Percentiles rank a stretch among this genome's conserved stretches.
Evolutionary conservation across 148 eudicot species (phyloP).

Genomic region (Camellia lanceoleosa): DNA sequence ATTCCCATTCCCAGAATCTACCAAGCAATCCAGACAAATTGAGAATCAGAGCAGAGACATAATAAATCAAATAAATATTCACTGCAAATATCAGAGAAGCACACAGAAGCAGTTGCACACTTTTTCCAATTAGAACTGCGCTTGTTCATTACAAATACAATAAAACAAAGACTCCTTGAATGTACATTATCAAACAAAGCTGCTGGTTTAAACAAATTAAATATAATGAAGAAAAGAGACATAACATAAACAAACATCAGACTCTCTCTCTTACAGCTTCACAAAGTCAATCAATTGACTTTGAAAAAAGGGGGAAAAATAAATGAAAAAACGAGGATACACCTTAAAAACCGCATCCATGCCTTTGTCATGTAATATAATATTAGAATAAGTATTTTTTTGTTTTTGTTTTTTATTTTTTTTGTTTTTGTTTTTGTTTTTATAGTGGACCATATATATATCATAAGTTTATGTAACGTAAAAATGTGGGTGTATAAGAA

Average conservation of each 20-base stretch:
- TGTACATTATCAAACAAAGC: slow-evolving; percentile 22
- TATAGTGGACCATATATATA: slow-evolving; percentile 17
- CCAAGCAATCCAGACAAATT: background rate
- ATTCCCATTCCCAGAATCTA: background rate
- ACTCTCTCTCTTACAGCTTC: slow-evolving; percentile 22
- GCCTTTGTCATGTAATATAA: slow-evolving; percentile 25
- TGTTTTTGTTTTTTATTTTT: slow-evolving; percentile 6
- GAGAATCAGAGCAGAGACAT: background rate
- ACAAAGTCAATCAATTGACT: slow-evolving; percentile 24
- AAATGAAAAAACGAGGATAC: slow-evolving; percentile 42
- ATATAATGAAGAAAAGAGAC: slow-evolving; percentile 18
- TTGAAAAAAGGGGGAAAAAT: background rate
- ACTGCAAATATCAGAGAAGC: background rate
- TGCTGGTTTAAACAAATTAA: slow-evolving; percentile 1
- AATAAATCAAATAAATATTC: background rate
- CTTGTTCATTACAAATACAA: slow-evolving; percentile 28
- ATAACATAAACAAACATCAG: slow-evolving; percentile 12
- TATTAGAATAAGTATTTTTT: background rate
- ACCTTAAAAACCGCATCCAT: slow-evolving; percentile 55
- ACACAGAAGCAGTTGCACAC: slow-evolving; percentile 12
- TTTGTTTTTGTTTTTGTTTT: background rate
- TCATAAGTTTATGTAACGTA: background rate
- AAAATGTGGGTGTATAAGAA: slow-evolving; percentile 15
- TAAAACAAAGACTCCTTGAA: slow-evolving; percentile 10
- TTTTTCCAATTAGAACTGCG: background rate